These are phyloP conservation scores for Fusarium sp. DNA, from an alignment of 2,329 filamentous ascomycete genomes.

Conservation along the genomic window DNA sequence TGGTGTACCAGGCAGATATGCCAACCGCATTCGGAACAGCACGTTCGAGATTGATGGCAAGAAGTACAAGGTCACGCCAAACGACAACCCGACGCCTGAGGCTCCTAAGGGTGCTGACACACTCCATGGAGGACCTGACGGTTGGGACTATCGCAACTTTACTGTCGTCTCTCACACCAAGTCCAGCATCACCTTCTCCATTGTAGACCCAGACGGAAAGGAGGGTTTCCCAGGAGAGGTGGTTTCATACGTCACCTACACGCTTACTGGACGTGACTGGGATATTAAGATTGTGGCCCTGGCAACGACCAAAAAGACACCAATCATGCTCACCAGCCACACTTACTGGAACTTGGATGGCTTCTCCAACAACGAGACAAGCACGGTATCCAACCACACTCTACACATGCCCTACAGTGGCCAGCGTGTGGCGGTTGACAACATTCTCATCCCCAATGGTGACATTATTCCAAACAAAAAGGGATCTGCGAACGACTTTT, in stretches of 20 bases:
- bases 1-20: slow-evolving; percentile 80
- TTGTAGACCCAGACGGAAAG: slow-evolving; percentile 78
- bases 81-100: slow-evolving; percentile 69
- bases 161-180: slow-evolving; percentile 76
- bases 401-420: slow-evolving; percentile 80
- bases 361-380: slow-evolving; percentile 79
- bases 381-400: slow-evolving; percentile 75
- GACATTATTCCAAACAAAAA: slow-evolving; percentile 77
- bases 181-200: slow-evolving; percentile 79
- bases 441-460: slow-evolving; percentile 80
- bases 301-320: slow-evolving; percentile 79
- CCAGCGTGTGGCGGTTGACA: slow-evolving; percentile 75
- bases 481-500: slow-evolving; percentile 83
- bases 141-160: slow-evolving; percentile 85
- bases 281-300: slow-evolving; percentile 79
- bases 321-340: slow-evolving; percentile 82
- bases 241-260: slow-evolving; percentile 79
- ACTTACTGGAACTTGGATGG: slow-evolving; percentile 88
- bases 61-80: slow-evolving; percentile 69
- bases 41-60: slow-evolving; percentile 76
- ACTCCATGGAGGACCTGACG: slow-evolving; percentile 76
- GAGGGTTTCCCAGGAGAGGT: slow-evolving; percentile 86
- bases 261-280: slow-evolving; percentile 74
- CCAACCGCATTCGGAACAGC: slow-evolving; percentile 84
- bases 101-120: slow-evolving; percentile 70